A percentile compares a stretch with the other conserved stretches of the same genome.
Conservation (phyloP, 148 eudicot genomes). For the Rhododendron ferrugineum region DNA sequence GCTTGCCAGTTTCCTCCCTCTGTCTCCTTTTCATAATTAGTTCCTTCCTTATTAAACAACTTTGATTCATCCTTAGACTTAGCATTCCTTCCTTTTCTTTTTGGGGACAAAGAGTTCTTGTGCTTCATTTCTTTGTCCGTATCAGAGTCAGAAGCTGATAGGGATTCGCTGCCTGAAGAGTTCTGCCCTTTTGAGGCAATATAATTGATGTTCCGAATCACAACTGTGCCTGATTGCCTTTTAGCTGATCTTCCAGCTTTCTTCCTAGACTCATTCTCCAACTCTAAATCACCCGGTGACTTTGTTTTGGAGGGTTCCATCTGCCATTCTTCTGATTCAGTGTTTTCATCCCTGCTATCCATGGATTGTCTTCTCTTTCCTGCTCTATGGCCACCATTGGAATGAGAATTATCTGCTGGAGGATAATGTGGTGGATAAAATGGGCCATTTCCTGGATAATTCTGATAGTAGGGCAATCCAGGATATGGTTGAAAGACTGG, state of each 20-base stretch:
- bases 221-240: slow-evolving; percentile 62
- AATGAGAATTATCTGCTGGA: slow-evolving; percentile 43
- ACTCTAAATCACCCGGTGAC: slow-evolving; percentile 27
- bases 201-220: slow-evolving; percentile 82
- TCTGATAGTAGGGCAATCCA: slow-evolving; percentile 79
- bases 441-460: slow-evolving; percentile 52
- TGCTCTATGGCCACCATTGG: slow-evolving; percentile 27
- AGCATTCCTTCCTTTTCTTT: slow-evolving; percentile 29
- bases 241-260: slow-evolving; percentile 46
- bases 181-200: slow-evolving; percentile 51
- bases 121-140: slow-evolving; percentile 24
- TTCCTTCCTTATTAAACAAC: slow-evolving; percentile 22
- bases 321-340: slow-evolving; percentile 45
- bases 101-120: slow-evolving; percentile 23
- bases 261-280: slow-evolving; percentile 41
- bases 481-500: slow-evolving; percentile 78
- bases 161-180: slow-evolving; percentile 41
- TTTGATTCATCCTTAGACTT: slow-evolving; percentile 28
- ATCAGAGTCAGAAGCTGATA: slow-evolving; percentile 51
- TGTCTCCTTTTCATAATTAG: slow-evolving; percentile 29
- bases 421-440: slow-evolving; percentile 58
- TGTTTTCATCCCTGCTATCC: slow-evolving; percentile 46
- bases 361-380: slow-evolving; percentile 51
- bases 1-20: slow-evolving; percentile 87
- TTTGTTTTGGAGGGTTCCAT: slow-evolving; percentile 25